A percentile compares a stretch with the other conserved stretches of the same genome.
These are phyloP conservation scores for Amylocystis lapponica DNA, from an alignment of 768 basidiomycete species.

Conservation along the genomic window DNA sequence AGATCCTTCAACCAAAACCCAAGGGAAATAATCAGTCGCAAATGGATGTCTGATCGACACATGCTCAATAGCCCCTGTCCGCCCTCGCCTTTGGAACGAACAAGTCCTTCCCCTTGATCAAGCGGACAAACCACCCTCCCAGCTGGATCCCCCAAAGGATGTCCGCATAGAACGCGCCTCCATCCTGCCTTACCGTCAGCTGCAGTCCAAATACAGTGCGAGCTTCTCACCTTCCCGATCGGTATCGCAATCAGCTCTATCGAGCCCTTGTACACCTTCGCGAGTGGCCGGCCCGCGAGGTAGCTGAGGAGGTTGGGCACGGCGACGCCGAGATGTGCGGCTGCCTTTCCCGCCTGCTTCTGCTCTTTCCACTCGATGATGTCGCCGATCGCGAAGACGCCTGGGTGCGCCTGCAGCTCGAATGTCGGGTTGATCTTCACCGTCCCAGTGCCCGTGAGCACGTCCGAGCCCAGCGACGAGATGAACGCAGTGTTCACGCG, in stretches of 20 bases:
- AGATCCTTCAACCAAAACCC: too few species aligned
- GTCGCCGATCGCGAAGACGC: slow-evolving; percentile 64
- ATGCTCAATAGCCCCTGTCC: slow-evolving; percentile 5
- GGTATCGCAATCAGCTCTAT: slow-evolving; percentile 50
- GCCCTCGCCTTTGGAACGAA: slow-evolving; percentile 12
- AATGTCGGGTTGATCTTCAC: slow-evolving; percentile 55
- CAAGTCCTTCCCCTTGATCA: slow-evolving; percentile 24
- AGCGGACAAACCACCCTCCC: slow-evolving; percentile 20
- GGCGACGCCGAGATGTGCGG: slow-evolving; percentile 38
- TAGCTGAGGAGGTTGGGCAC: slow-evolving; percentile 43
- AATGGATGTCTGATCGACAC: too few species aligned
- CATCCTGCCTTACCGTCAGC: slow-evolving; percentile 10
- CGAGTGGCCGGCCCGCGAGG: slow-evolving; percentile 30
- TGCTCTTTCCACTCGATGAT: slow-evolving; percentile 59
- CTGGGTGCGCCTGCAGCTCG: slow-evolving; percentile 43
- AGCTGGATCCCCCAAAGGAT: slow-evolving; percentile 25
- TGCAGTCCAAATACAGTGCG: background rate
- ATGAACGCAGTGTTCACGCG: slow-evolving; percentile 53
- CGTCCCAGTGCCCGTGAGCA: slow-evolving; percentile 31
- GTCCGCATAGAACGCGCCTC: slow-evolving; percentile 23
- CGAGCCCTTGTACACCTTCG: slow-evolving; percentile 43
- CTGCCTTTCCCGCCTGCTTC: slow-evolving; percentile 49
- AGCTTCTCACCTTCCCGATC: slow-evolving; percentile 41
- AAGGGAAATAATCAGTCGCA: too few species aligned
- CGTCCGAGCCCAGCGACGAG: slow-evolving; percentile 29